Conservation (phyloP, 495 filamentous ascomycete genomes). For the Penicillium angulare region DNA sequence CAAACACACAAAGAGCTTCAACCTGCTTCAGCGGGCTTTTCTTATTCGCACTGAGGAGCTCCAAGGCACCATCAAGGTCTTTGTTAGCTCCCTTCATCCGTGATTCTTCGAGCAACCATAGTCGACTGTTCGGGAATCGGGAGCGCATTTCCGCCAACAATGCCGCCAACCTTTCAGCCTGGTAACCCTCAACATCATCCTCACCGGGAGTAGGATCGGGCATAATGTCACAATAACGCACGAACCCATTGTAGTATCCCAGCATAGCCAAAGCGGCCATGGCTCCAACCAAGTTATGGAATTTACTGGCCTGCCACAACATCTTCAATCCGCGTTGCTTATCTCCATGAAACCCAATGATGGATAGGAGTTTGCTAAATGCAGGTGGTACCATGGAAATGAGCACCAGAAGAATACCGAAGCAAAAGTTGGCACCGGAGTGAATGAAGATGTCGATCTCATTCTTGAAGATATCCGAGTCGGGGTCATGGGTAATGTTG, state of each 20-base stretch:
- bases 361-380: constrained; percentile 76
- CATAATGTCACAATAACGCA: constrained; percentile 85
- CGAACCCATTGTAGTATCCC: constrained; percentile 82
- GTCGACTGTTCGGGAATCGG: constrained; percentile 75
- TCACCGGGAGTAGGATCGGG: constrained; percentile 53
- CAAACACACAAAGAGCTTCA: constrained; percentile 76
- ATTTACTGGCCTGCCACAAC: constrained; percentile 91
- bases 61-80: constrained; percentile 65
- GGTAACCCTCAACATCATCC: constrained; percentile 65
- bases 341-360: constrained; percentile 92
- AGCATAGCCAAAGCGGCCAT: constrained; percentile 80
- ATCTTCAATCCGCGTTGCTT: constrained; percentile 77
- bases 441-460: constrained; percentile 84
- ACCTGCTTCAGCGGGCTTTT: constrained; percentile 82
- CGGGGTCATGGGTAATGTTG: constrained; percentile 47
- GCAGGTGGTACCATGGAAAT: constrained; percentile 90
- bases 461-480: constrained; percentile 58
- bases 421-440: constrained; percentile 84
- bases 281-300: constrained; percentile 85
- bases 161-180: constrained; percentile 63
- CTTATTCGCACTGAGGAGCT: constrained; percentile 54
- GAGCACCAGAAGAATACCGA: constrained; percentile 78
- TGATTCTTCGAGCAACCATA: constrained; percentile 91
- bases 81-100: constrained; percentile 70
- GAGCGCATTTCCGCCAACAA: constrained; percentile 71